Evolutionary conservation across 768 basidiomycete species (phyloP), one percentile per base, ranked within the genome.

Genomic region (Psilocybe cyanescens): DNA sequence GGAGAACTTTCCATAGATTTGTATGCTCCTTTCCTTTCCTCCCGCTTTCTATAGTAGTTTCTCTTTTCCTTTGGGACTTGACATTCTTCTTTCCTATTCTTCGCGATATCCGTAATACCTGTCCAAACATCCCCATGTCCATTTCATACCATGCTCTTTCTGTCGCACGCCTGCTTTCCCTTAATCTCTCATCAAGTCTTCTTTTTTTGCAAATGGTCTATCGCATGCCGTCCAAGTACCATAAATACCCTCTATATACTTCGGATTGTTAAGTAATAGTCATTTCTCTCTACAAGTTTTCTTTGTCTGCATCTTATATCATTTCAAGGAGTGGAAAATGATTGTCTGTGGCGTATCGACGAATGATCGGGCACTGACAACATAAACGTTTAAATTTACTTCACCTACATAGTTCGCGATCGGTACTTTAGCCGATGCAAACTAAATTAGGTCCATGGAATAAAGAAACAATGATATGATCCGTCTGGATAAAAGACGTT

Each of bases 161-260:
- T 47, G 19, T 9, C 39, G 30, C 51, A 53, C 52, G 19, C 24
- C 46, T 48, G 17, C 35, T 19, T 44, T 30, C 50, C 55, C 33
- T 24, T 28, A 46, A 50, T 35, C 55, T 35, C 5, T 28, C 39
- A 16, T 45, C 33, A 19, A 6, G 30, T 48, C 51, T 29, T 37
- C 39, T 17, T 52, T 31, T 9, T 9, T 19, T 37, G 35, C 29
- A 59, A 35, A 29, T 59, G 31, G 16, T 61, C 41, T 47, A 44
- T 51, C 47, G 60, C 59, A 45, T 65, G 61, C 56, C 59, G 30
- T 62, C 61, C 58, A 61, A 64, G 67, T 68, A 68, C 58, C 58
- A 59, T 68, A 68, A 63, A 66, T 66, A 66, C 65, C 65, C 65
- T 59, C 56, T 66, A 63, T 68, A 63, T 66, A 65, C 65, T 66